phyloP scores from a whole-genome alignment of 305 asterid genomes.

The Fraxinus xanthoxyloides region DNA sequence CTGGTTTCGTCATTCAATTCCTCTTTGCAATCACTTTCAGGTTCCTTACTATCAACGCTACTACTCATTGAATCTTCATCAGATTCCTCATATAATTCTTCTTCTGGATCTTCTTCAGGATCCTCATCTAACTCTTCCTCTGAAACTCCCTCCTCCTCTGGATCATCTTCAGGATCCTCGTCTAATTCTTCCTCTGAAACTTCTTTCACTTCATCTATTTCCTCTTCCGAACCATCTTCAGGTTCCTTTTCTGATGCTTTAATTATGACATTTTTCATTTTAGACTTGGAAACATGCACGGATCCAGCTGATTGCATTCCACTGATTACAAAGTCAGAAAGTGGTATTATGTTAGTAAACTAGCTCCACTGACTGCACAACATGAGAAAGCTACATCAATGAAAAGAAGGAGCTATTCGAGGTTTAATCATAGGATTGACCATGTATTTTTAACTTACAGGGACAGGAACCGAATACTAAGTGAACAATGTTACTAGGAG shows the following conservation, averaged over 20 bases:
- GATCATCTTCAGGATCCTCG: neutral
- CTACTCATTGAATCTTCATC: neutral
- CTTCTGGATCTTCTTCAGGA: constrained; percentile 16
- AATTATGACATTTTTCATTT: neutral
- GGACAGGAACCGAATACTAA: neutral
- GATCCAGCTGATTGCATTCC: constrained; percentile 5
- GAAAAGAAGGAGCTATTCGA: neutral
- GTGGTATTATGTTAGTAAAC: neutral
- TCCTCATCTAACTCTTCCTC: neutral
- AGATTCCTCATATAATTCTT: constrained; percentile 8
- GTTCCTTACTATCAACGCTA: neutral
- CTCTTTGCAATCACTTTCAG: constrained; percentile 15
- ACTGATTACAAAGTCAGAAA: neutral
- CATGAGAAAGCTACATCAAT: neutral
- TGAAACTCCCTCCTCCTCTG: neutral
- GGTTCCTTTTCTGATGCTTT: neutral
- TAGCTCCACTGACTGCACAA: neutral
- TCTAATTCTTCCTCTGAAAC: neutral
- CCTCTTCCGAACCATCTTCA: constrained; percentile 8
- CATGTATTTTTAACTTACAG: neutral
- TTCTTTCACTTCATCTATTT: neutral
- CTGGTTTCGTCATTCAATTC: neutral
- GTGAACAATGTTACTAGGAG: neutral
- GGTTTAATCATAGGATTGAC: neutral
- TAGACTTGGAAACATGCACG: neutral